phyloP scores from a whole-genome alignment of 163 green algal genomes.

The Chlamydomonas reinhardtii region DNA sequence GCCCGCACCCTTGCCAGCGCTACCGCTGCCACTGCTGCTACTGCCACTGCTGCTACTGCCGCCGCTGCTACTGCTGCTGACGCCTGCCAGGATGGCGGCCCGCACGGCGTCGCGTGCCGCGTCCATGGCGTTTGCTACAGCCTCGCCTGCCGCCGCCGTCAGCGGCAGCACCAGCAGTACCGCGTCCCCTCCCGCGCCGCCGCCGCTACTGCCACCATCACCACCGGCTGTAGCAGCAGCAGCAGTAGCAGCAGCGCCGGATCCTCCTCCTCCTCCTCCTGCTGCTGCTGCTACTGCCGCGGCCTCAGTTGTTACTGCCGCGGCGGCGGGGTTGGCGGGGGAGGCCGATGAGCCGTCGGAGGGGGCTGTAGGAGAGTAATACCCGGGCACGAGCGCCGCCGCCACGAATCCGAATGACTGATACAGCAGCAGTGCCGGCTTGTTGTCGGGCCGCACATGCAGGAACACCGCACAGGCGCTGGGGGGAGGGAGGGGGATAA shows the following conservation, averaged over 20 bases:
- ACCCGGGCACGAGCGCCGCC: conserved; percentile 9
- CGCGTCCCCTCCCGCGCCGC: conserved; percentile 19
- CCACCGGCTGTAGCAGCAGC: background rate
- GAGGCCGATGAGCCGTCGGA: too few relatives aligned
- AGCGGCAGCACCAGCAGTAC: conserved; percentile 48
- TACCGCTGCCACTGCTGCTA: background rate
- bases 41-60: background rate
- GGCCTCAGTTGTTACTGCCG: too few relatives aligned
- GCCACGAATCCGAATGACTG: conserved; percentile 24
- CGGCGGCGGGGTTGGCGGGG: too few relatives aligned
- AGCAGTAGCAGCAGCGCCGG: background rate
- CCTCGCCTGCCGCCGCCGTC: conserved; percentile 19
- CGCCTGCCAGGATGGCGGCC: background rate
- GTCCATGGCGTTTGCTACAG: background rate
- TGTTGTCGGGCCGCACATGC: conserved; percentile 31
- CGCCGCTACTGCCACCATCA: background rate
- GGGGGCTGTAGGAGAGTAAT: too few relatives aligned
- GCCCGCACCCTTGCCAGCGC: too few relatives aligned
- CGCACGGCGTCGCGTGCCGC: background rate
- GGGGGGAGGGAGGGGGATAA: background rate
- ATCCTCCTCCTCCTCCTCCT: too few relatives aligned
- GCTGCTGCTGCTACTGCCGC: too few relatives aligned
- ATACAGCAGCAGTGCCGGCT: conserved; percentile 24
- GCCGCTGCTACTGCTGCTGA: background rate
- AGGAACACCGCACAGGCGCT: conserved; percentile 47